Percentiles rank a stretch among this genome's conserved stretches.
Conservation (phyloP, 1,284 basidiomycete genomes). For the Tetrapyrgos nigripes region DNA sequence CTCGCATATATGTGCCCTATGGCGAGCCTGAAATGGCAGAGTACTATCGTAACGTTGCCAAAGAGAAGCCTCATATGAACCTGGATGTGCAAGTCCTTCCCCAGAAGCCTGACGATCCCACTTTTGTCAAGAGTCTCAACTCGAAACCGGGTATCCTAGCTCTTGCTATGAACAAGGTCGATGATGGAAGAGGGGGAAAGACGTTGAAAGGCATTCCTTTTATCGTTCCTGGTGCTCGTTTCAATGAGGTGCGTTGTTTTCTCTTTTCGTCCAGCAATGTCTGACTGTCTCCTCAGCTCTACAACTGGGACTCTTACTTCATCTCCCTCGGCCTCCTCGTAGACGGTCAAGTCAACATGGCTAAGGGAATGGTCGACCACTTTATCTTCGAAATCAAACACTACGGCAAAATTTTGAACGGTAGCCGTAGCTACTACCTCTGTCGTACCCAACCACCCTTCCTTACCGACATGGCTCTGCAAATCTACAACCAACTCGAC, state of each 20-base stretch:
- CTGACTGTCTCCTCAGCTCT: slow-evolving; percentile 55
- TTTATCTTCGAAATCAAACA: slow-evolving; percentile 99
- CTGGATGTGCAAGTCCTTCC: slow-evolving; percentile 93
- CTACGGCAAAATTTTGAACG: slow-evolving; percentile 90
- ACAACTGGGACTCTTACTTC: slow-evolving; percentile 96
- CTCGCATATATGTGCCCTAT: slow-evolving; percentile 94
- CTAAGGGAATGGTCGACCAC: slow-evolving; percentile 97
- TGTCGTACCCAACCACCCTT: slow-evolving; percentile 97
- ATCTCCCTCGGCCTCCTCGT: slow-evolving; percentile 93
- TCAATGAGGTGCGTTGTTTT: slow-evolving; percentile 84
- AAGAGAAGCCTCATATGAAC: slow-evolving; percentile 88
- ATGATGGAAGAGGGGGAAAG: slow-evolving; percentile 77
- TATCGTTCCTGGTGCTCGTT: slow-evolving; percentile 96
- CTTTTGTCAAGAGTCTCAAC: slow-evolving; percentile 93
- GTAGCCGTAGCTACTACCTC: slow-evolving; percentile 89
- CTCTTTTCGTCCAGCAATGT: background rate
- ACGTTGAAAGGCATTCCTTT: slow-evolving; percentile 95
- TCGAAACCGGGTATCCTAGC: slow-evolving; percentile 93
- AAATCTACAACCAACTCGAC: slow-evolving; percentile 96
- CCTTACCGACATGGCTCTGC: slow-evolving; percentile 97
- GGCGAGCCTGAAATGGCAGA: slow-evolving; percentile 93
- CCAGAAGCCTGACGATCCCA: slow-evolving; percentile 82
- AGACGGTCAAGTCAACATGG: slow-evolving; percentile 92
- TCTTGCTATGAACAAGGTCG: slow-evolving; percentile 93
- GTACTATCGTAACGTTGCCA: slow-evolving; percentile 87